Conservation (phyloP, 2,329 filamentous ascomycete species). For the Sclerotinia spermophila region DNA sequence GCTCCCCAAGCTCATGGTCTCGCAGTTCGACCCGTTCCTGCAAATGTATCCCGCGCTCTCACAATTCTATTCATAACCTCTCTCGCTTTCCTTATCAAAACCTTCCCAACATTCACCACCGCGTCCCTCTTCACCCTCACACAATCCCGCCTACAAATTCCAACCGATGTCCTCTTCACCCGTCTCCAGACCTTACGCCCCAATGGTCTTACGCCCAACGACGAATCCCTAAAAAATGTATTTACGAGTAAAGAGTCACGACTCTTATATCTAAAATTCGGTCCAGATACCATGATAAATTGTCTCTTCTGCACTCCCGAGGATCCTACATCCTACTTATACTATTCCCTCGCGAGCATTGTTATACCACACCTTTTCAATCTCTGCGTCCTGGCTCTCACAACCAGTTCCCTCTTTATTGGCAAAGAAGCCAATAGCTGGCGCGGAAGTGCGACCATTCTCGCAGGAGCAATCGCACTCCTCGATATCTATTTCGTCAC, state of each 20-base stretch:
- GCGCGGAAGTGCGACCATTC: slow-evolving; percentile 66
- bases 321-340: slow-evolving; percentile 66
- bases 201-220: slow-evolving; percentile 49
- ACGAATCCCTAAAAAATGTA: slow-evolving; percentile 63
- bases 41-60: slow-evolving; percentile 53
- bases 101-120: slow-evolving; percentile 64
- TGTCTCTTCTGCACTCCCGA: slow-evolving; percentile 83
- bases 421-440: slow-evolving; percentile 63
- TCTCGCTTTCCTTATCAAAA: slow-evolving; percentile 56
- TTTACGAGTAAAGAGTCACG: slow-evolving; percentile 70
- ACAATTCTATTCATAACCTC: slow-evolving; percentile 52
- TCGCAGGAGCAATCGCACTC: slow-evolving; percentile 54
- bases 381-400: slow-evolving; percentile 65
- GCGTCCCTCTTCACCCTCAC: slow-evolving; percentile 80
- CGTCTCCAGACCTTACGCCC: slow-evolving; percentile 61
- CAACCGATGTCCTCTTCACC: slow-evolving; percentile 79
- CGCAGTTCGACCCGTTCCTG: slow-evolving; percentile 54
- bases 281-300: slow-evolving; percentile 66
- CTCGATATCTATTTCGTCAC: slow-evolving; percentile 64
- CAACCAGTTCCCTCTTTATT: slow-evolving; percentile 65
- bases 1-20: slow-evolving; percentile 45
- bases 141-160: slow-evolving; percentile 76
- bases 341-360: slow-evolving; percentile 74
- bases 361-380: slow-evolving; percentile 77
- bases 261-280: slow-evolving; percentile 79